A percentile compares a stretch with the other conserved stretches of the same genome.
phyloP scores from a whole-genome alignment of 805 yeast genomes.

The Spathaspora boniae region DNA sequence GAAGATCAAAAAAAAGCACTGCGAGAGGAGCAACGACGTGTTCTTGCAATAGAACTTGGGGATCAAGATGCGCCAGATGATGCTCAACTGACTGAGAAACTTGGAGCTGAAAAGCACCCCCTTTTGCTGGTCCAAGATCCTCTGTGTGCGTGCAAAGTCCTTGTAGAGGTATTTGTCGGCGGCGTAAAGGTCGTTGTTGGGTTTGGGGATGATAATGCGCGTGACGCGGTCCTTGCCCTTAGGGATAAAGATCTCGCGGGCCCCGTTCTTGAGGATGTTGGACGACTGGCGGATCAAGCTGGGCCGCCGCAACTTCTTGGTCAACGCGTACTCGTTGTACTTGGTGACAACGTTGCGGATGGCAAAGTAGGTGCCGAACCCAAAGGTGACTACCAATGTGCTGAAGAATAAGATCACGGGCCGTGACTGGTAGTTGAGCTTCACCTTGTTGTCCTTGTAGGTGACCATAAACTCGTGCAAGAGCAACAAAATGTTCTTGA shows the following conservation, averaged over 20 bases:
- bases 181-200: slow-evolving; percentile 49
- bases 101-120: slow-evolving; percentile 46
- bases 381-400: slow-evolving; percentile 38
- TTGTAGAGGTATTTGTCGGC: slow-evolving; percentile 54
- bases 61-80: slow-evolving; percentile 78
- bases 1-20: slow-evolving; percentile 68
- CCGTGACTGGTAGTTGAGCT: slow-evolving; percentile 38
- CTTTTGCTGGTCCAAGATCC: slow-evolving; percentile 10
- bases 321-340: slow-evolving; percentile 27
- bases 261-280: slow-evolving; percentile 40
- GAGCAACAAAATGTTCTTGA: slow-evolving; percentile 29
- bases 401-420: slow-evolving; percentile 41
- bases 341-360: slow-evolving; percentile 26
- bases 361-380: slow-evolving; percentile 33
- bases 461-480: slow-evolving; percentile 35
- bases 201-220: slow-evolving; percentile 44
- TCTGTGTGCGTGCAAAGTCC: slow-evolving; percentile 32
- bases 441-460: slow-evolving; percentile 33
- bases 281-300: slow-evolving; percentile 39
- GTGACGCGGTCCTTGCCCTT: slow-evolving; percentile 29
- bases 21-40: slow-evolving; percentile 60
- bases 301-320: slow-evolving; percentile 28
- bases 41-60: slow-evolving; percentile 71
- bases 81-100: slow-evolving; percentile 67
- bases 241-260: slow-evolving; percentile 47